Evolutionary conservation across 768 basidiomycete species (phyloP).

Genomic region (Boletellus emodensis): DNA sequence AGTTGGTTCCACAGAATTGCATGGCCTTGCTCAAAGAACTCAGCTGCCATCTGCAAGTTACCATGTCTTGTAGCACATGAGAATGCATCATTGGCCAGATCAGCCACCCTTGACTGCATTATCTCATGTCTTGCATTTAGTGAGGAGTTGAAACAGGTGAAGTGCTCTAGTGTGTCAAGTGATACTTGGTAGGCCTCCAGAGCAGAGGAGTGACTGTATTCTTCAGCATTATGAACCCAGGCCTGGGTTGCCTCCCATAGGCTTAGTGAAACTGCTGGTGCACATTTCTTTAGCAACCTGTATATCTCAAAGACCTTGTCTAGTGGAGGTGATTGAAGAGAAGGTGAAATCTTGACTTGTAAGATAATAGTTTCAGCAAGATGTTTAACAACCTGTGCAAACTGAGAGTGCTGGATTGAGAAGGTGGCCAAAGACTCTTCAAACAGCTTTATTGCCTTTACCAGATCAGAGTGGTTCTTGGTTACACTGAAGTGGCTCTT

Average conservation of each 20-base stretch:
- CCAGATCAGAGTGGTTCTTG: not conserved
- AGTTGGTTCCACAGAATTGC: not conserved
- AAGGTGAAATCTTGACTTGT: too few relatives aligned
- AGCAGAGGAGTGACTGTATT: not conserved
- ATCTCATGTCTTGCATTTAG: not conserved
- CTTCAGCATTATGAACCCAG: not conserved
- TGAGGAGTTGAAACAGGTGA: not conserved
- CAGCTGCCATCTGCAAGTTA: not conserved
- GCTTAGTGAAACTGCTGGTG: not conserved
- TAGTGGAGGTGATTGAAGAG: not conserved
- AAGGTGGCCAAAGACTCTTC: not conserved
- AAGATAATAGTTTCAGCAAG: not conserved
- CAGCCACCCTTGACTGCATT: not conserved
- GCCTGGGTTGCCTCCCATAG: not conserved
- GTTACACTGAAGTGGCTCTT: too few relatives aligned
- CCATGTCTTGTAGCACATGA: not conserved
- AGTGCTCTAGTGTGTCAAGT: not conserved
- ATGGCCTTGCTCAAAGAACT: not conserved
- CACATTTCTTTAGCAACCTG: not conserved
- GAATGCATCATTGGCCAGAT: not conserved
- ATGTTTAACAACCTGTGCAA: not conserved
- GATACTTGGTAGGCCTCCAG: not conserved
- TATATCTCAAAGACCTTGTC: not conserved
- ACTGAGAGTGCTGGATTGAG: not conserved
- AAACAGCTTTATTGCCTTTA: not conserved